These are phyloP conservation scores for Sporothrix globosa DNA, from an alignment of 2,329 filamentous ascomycete species.

Conservation along the genomic window DNA sequence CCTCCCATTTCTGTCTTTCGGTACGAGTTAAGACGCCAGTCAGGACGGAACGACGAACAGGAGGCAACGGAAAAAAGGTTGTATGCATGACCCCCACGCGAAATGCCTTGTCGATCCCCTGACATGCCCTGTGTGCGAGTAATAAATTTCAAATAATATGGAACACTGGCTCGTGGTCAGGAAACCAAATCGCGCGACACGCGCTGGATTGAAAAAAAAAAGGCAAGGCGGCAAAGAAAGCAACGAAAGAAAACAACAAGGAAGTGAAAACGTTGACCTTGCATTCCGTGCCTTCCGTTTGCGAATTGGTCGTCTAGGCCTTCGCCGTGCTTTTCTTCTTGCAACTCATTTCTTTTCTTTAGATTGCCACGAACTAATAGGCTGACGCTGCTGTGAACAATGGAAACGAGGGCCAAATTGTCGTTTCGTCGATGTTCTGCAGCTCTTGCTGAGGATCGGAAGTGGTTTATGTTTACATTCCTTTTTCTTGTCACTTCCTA, in stretches of 20 bases:
- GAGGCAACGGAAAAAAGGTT: background rate
- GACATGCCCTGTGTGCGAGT: background rate
- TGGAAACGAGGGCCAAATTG: background rate
- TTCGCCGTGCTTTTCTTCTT: background rate
- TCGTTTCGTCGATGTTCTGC: background rate
- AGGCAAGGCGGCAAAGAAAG: background rate
- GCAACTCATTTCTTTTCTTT: background rate
- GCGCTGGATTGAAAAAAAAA: background rate
- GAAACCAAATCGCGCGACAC: slow-evolving; percentile 4
- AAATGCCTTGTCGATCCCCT: slow-evolving; percentile 24
- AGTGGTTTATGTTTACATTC: background rate
- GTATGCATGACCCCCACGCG: slow-evolving; percentile 29
- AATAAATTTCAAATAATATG: slow-evolving; percentile 1
- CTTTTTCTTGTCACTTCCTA: background rate
- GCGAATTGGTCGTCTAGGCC: background rate
- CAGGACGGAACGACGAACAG: background rate
- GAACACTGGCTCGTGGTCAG: slow-evolving; percentile 6
- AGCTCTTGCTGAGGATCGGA: background rate
- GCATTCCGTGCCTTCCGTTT: background rate
- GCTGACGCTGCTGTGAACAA: background rate
- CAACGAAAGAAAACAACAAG: background rate
- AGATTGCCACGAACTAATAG: background rate
- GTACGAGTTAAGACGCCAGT: too few relatives aligned
- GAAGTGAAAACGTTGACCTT: background rate
- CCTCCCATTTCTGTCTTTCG: too few relatives aligned